Conservation (phyloP, 164 flowering plant species). For the Chimonanthus praecox region DNA sequence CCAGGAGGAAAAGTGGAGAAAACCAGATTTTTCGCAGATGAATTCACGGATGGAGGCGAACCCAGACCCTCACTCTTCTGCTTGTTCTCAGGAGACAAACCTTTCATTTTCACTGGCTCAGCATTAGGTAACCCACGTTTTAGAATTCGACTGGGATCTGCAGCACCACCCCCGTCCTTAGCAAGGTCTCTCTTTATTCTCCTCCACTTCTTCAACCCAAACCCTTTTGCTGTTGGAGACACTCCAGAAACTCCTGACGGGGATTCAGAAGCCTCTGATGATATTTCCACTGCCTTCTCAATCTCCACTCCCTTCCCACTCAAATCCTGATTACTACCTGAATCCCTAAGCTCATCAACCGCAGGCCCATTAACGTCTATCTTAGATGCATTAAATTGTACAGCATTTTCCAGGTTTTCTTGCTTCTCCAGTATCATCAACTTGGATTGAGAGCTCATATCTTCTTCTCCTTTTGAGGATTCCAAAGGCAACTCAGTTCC, state of each 20-base stretch:
- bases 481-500: slow-evolving; percentile 1
- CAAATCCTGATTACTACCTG: background rate
- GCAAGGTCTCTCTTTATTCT: slow-evolving; percentile 46
- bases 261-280: slow-evolving; percentile 12
- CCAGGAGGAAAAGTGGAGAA: slow-evolving; percentile 8
- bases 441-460: background rate
- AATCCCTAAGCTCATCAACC: background rate
- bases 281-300: slow-evolving; percentile 13
- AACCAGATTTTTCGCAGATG: slow-evolving; percentile 5
- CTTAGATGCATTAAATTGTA: background rate
- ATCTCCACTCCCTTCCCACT: slow-evolving; percentile 13
- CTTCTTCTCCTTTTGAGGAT: background rate
- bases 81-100: slow-evolving; percentile 21
- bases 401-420: background rate
- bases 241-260: slow-evolving; percentile 13
- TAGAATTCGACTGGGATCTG: slow-evolving; percentile 40
- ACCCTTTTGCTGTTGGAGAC: slow-evolving; percentile 42
- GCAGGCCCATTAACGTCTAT: background rate
- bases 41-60: slow-evolving; percentile 3
- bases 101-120: slow-evolving; percentile 16
- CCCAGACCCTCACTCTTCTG: slow-evolving; percentile 37
- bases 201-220: slow-evolving; percentile 86
- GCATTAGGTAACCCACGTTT: slow-evolving; percentile 45
- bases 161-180: slow-evolving; percentile 30
- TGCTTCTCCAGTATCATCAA: background rate